Conservation (phyloP, 1,284 basidiomycete species). For the Rhodotorula sp. region DNA sequence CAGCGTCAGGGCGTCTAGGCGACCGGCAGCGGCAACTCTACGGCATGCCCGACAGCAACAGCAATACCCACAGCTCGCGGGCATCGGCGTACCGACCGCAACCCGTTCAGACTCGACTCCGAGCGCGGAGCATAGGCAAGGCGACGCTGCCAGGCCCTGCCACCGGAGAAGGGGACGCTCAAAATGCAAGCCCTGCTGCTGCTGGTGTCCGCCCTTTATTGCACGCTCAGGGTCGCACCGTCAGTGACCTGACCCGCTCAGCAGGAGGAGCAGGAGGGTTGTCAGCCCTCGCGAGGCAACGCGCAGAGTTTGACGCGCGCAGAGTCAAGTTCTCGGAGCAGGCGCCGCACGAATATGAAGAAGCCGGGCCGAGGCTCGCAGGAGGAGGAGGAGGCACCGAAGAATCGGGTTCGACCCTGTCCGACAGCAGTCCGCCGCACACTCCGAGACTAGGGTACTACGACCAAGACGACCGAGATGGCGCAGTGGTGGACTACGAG, state of each 20-base stretch:
- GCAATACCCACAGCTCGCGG: background rate
- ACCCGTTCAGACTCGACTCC: background rate
- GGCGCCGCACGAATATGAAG: background rate
- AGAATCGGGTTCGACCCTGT: constrained; percentile 21
- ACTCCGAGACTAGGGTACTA: constrained; percentile 12
- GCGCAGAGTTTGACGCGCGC: background rate
- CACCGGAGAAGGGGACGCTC: background rate
- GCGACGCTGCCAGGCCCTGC: background rate
- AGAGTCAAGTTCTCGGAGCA: background rate
- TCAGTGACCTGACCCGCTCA: background rate
- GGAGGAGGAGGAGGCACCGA: constrained; percentile 15
- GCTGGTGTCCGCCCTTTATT: background rate
- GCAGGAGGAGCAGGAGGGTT: background rate
- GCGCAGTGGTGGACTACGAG: background rate
- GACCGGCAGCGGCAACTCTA: background rate
- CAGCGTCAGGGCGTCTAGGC: too few relatives aligned
- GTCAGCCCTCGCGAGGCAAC: constrained; percentile 2
- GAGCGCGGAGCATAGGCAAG: constrained; percentile 1
- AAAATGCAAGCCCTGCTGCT: too few relatives aligned
- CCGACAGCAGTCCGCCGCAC: constrained; percentile 16
- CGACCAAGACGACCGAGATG: background rate
- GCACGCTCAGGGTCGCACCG: background rate
- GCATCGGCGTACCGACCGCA: background rate
- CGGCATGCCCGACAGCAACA: background rate
- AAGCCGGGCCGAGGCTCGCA: background rate